Evolutionary conservation across 1,284 basidiomycete species (phyloP), one percentile per base, ranked within the genome.

Genomic region (Ustilago loliicola): DNA sequence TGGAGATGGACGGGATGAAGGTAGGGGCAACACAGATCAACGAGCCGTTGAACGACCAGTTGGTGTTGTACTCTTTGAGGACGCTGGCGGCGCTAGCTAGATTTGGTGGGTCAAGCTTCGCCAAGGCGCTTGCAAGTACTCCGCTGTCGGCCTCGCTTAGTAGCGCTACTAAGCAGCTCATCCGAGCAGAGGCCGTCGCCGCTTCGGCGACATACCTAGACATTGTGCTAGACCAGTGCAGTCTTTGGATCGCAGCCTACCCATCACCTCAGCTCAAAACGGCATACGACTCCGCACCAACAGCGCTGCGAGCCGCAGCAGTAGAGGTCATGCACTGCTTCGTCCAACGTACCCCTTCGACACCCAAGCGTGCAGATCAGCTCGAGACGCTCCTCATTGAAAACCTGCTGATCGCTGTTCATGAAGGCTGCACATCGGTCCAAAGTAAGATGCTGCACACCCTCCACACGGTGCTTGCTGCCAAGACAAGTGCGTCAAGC

Each of bases 71-170:
- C 85, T 87, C 93, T 7, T 87, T 96, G 47, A 92, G 94, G 63
- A 91, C 91, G n/a, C 86, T 98, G 3, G 88, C 93, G 2, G 91
- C 92, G 0, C 89, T 98, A 4, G 90, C 93, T 51, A 90, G 91
- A 27, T 95, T 96, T 83, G 95, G 95, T 2, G 95, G 95, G 0
- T 92, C 94, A 85, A 93, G 93, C 0, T 94, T 96, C 83, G 89
- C 90, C 50, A 70, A 65, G 30, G 60, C 79, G 8, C 67, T 80
- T 13, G 58, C 60, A 11, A 42, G 53, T 9, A 72, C 62, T 1
- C 17, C 60, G 9, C 52, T 79, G 25, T 66, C 71, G 15, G 53
- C 61, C 10, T 69, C 67, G 45, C 54, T 72, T 19, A 77, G 74
- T 52, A 42, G 48, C 23, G 23, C 47, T 17, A 77, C 66, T 23